Percentiles rank a stretch among this genome's conserved stretches.
Conservation (phyloP, 2,329 filamentous ascomycete species). For the Diaporthe aspalathi region DNA sequence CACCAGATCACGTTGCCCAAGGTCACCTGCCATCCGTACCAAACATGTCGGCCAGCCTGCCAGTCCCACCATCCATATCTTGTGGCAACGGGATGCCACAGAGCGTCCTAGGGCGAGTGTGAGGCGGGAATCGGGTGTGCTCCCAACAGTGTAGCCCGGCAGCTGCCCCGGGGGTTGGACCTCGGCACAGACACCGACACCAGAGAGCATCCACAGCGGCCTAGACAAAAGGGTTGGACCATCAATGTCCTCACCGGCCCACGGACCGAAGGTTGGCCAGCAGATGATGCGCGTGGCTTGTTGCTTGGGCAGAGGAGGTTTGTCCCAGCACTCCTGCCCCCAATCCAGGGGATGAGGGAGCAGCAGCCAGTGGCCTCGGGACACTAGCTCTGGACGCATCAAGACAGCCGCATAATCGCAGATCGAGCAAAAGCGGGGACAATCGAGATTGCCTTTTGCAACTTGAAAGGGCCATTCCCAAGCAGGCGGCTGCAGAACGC, state of each 20-base stretch:
- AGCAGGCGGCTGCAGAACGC: slow-evolving; percentile 33
- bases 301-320: not conserved
- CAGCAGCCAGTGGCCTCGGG: not conserved
- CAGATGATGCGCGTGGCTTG: not conserved
- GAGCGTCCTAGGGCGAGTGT: not conserved
- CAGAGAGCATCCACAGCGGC: not conserved
- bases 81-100: not conserved
- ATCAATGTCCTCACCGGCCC: slow-evolving; percentile 14
- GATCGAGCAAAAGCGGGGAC: slow-evolving; percentile 22
- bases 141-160: not conserved
- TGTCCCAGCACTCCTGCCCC: not conserved
- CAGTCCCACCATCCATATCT: not conserved
- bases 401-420: not conserved
- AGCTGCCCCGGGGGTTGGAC: not conserved
- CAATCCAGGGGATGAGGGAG: too few species aligned
- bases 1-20: not conserved
- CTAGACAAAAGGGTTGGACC: not conserved
- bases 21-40: too few species aligned
- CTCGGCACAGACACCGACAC: not conserved
- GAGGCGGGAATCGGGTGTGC: not conserved
- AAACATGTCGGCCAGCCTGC: not conserved
- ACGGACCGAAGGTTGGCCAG: not conserved
- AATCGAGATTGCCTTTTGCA: slow-evolving; percentile 23
- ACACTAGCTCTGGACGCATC: not conserved
- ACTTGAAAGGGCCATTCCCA: too few species aligned